Evolutionary conservation across 2,329 filamentous ascomycete species (phyloP).

Genomic region (Penicillium sumatraense): DNA sequence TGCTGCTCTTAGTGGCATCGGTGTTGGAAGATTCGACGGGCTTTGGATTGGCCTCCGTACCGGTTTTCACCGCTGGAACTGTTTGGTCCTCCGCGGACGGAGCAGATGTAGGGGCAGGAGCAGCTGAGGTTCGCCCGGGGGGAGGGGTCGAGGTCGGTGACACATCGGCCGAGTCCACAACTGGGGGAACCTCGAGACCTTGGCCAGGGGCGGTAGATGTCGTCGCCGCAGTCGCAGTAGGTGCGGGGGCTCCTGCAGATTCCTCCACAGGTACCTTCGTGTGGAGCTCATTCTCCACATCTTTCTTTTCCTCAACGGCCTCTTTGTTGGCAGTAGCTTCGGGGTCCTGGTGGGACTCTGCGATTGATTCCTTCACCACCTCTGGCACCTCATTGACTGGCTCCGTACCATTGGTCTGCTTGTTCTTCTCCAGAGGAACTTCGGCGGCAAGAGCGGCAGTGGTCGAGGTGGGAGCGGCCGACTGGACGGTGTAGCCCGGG

Average conservation of each 20-base stretch:
- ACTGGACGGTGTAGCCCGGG: slow-evolving; percentile 59
- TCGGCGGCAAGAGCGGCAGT: slow-evolving; percentile 50
- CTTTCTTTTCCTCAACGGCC: slow-evolving; percentile 75
- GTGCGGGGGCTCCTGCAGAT: slow-evolving; percentile 45
- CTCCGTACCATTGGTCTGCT: slow-evolving; percentile 22
- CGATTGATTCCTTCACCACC: slow-evolving; percentile 51
- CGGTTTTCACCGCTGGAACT: slow-evolving; percentile 16
- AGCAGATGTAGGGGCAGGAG: slow-evolving; percentile 16
- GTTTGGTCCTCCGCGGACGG: slow-evolving; percentile 20
- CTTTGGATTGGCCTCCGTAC: slow-evolving; percentile 28
- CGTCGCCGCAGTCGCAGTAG: slow-evolving; percentile 45
- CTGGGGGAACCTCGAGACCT: slow-evolving; percentile 12
- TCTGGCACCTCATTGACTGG: slow-evolving; percentile 44
- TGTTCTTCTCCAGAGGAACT: slow-evolving; percentile 48
- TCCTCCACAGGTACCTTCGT: slow-evolving; percentile 48
- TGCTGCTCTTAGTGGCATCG: slow-evolving; percentile 5
- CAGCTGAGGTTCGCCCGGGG: slow-evolving; percentile 20
- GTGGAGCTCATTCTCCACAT: slow-evolving; percentile 74
- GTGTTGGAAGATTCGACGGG: slow-evolving; percentile 10
- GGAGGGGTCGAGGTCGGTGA: slow-evolving; percentile 32
- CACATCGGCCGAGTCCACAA: slow-evolving; percentile 30
- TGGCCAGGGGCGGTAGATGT: slow-evolving; percentile 50
- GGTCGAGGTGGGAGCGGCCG: slow-evolving; percentile 52
- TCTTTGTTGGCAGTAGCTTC: slow-evolving; percentile 72
- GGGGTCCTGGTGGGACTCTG: slow-evolving; percentile 61